A percentile compares a stretch with the other conserved stretches of the same genome.
phyloP scores from a whole-genome alignment of 2,329 filamentous ascomycete species.

The Beauveria australis region DNA sequence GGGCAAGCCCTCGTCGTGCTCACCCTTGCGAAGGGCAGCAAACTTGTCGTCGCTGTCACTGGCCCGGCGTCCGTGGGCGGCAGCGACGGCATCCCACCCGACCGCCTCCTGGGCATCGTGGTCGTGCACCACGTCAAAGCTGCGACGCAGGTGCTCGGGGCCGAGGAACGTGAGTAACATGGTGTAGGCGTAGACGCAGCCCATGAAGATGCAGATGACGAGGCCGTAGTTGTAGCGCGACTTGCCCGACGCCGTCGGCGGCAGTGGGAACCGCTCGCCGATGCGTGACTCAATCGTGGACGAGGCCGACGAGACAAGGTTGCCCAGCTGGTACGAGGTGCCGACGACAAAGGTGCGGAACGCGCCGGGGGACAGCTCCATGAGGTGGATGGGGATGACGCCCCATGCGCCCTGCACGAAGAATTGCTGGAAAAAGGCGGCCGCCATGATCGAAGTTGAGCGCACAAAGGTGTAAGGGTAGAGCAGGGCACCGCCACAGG shows the following conservation, averaged over 20 bases:
- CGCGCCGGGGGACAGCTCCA: constrained; percentile 64
- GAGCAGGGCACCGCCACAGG: constrained; percentile 64
- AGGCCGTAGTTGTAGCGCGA: constrained; percentile 66
- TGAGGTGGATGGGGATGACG: constrained; percentile 68
- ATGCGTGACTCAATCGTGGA: constrained; percentile 71
- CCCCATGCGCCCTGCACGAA: constrained; percentile 72
- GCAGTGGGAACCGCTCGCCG: constrained; percentile 65
- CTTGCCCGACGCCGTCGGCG: constrained; percentile 39
- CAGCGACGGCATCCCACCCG: constrained; percentile 27
- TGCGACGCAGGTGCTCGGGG: constrained; percentile 43
- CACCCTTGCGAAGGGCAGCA: not conserved
- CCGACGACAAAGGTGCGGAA: constrained; percentile 71
- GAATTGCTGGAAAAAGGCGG: constrained; percentile 79
- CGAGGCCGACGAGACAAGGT: constrained; percentile 60
- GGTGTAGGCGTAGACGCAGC: constrained; percentile 62
- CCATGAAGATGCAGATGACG: constrained; percentile 90
- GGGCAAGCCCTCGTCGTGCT: not conserved
- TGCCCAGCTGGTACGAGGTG: constrained; percentile 69
- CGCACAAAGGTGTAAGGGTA: constrained; percentile 74
- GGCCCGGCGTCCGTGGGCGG: not conserved
- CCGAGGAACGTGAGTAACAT: constrained; percentile 56
- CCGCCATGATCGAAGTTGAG: constrained; percentile 58
- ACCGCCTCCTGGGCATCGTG: constrained; percentile 39
- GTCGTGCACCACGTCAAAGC: constrained; percentile 43
- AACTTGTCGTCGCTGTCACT: constrained; percentile 5